These are phyloP conservation scores for Arthromyces matolae DNA, from an alignment of 768 basidiomycete species.

Conservation along the genomic window DNA sequence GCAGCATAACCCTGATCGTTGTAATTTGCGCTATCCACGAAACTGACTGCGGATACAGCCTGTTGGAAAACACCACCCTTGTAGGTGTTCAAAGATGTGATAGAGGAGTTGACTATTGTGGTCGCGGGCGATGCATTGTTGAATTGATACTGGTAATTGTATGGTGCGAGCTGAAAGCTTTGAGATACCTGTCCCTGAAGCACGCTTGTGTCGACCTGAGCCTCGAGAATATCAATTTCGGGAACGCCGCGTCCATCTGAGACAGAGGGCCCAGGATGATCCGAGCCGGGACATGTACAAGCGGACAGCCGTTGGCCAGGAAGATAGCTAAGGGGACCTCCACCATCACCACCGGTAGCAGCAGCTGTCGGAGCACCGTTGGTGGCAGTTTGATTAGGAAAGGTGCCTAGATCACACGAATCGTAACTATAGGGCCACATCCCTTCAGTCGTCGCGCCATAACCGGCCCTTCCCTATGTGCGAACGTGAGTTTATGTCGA, in stretches of 20 bases:
- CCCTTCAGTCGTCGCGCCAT: slow-evolving; percentile 86
- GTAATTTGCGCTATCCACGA: slow-evolving; percentile 54
- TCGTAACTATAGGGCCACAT: slow-evolving; percentile 86
- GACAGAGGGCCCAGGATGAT: slow-evolving; percentile 83
- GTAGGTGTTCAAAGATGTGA: slow-evolving; percentile 63
- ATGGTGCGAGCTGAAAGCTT: slow-evolving; percentile 78
- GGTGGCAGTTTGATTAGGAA: slow-evolving; percentile 69
- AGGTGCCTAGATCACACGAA: slow-evolving; percentile 82
- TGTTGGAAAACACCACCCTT: slow-evolving; percentile 72
- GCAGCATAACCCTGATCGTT: slow-evolving; percentile 48
- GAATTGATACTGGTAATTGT: slow-evolving; percentile 65
- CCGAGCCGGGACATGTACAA: slow-evolving; percentile 82
- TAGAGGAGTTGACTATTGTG: slow-evolving; percentile 45
- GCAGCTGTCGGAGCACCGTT: slow-evolving; percentile 58
- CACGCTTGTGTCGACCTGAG: slow-evolving; percentile 55
- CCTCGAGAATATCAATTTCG: slow-evolving; percentile 92
- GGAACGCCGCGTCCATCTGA: slow-evolving; percentile 75
- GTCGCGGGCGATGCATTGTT: slow-evolving; percentile 49
- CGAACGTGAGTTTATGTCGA: neutral
- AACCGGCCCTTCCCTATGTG: slow-evolving; percentile 73
- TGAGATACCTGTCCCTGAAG: slow-evolving; percentile 72
- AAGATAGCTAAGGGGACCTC: slow-evolving; percentile 63
- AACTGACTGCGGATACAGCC: slow-evolving; percentile 63
- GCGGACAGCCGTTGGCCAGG: slow-evolving; percentile 85
- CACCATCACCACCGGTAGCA: slow-evolving; percentile 47